These are phyloP conservation scores for Aspergillus fischeri DNA, from an alignment of 2,329 filamentous ascomycete species.

Conservation along the genomic window DNA sequence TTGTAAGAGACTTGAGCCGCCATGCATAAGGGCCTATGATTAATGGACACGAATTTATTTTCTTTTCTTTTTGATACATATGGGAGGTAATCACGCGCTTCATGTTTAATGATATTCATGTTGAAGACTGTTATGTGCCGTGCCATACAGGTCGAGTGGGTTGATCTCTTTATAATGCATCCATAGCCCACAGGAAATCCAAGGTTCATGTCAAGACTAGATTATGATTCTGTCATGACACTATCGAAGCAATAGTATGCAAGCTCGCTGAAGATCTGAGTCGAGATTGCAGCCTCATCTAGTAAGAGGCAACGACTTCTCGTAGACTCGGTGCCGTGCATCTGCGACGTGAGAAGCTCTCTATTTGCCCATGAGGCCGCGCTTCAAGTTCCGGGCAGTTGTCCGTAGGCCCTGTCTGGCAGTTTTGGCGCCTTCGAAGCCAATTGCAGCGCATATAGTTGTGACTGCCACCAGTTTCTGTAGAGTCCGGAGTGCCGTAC, in stretches of 20 bases:
- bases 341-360: background rate
- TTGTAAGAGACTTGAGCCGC: conserved; percentile 16
- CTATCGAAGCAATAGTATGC: background rate
- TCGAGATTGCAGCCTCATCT: background rate
- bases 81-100: conserved; percentile 11
- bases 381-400: background rate
- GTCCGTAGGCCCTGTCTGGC: background rate
- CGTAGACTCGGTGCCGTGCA: background rate
- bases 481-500: background rate
- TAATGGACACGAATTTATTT: conserved; percentile 22
- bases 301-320: background rate
- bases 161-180: conserved; percentile 1
- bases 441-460: background rate
- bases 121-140: conserved; percentile 55
- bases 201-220: background rate
- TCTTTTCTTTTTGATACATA: background rate
- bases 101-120: conserved; percentile 13
- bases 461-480: background rate
- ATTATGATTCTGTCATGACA: background rate
- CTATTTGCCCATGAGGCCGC: background rate
- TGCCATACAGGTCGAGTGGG: conserved; percentile 49
- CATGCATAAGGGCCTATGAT: conserved; percentile 17
- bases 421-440: background rate
- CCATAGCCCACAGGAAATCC: background rate
- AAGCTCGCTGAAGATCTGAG: background rate